Evolutionary conservation across 2,329 filamentous ascomycete species (phyloP).

Genomic region (Mycosphaerella sp.): DNA sequence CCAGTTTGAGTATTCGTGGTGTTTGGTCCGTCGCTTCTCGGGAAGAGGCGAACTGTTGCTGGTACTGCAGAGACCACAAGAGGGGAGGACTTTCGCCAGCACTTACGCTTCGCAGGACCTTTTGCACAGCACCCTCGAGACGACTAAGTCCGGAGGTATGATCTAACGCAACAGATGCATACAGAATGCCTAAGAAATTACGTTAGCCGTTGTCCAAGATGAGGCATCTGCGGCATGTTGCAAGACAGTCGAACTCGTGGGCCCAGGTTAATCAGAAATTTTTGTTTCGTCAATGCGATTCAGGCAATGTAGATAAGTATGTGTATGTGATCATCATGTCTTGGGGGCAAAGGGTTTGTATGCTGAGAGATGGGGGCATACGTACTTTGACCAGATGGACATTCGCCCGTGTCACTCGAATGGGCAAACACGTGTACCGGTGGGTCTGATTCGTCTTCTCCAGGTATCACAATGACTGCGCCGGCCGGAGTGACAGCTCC

Average conservation of each 20-base stretch:
- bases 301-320: slow-evolving; percentile 99
- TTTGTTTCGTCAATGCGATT: slow-evolving; percentile 75
- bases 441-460: slow-evolving; percentile 32
- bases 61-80: slow-evolving; percentile 51
- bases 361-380: slow-evolving; percentile 31
- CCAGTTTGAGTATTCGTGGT: slow-evolving; percentile 38
- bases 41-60: slow-evolving; percentile 37
- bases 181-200: slow-evolving; percentile 48
- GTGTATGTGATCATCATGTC: slow-evolving; percentile 77
- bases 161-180: slow-evolving; percentile 44
- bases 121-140: slow-evolving; percentile 38
- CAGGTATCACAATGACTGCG: slow-evolving; percentile 61
- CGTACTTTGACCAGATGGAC: slow-evolving; percentile 84
- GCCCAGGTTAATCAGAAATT: slow-evolving; percentile 87
- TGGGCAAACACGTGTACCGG: slow-evolving; percentile 63
- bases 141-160: slow-evolving; percentile 33
- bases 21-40: slow-evolving; percentile 27
- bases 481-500: slow-evolving; percentile 70
- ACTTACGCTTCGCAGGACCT: slow-evolving; percentile 38
- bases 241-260: slow-evolving; percentile 29
- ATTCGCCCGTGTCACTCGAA: slow-evolving; percentile 88
- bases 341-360: slow-evolving; percentile 20
- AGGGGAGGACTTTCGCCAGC: slow-evolving; percentile 35
- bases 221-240: neutral
- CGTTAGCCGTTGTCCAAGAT: neutral